Evolutionary conservation across 2,329 filamentous ascomycete genomes (phyloP).

Genomic region (Helminthosporium solani): DNA sequence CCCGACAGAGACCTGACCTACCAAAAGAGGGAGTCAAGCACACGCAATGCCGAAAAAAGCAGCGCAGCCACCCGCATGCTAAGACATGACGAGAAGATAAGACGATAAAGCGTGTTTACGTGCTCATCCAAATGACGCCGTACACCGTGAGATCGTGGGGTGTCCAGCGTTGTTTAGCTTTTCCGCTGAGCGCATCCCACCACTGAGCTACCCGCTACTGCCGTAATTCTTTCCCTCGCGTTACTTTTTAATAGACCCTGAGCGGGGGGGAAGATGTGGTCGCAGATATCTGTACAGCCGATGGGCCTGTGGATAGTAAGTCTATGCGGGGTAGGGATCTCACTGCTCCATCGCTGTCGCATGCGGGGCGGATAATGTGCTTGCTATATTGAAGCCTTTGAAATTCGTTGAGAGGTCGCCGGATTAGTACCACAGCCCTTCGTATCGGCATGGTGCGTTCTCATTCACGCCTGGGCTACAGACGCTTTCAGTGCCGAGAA

Average conservation of each 20-base stretch:
- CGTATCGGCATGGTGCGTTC: too few species aligned
- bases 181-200: not conserved
- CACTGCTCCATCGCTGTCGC: not conserved
- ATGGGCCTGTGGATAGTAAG: too few species aligned
- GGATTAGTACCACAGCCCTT: not conserved
- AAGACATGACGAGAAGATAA: conserved; percentile 20
- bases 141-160: conserved; percentile 1
- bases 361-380: not conserved
- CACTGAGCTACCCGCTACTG: not conserved
- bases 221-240: not conserved
- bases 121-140: conserved; percentile 6
- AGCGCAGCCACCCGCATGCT: conserved; percentile 17
- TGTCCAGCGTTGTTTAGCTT: not conserved
- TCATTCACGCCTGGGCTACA: too few species aligned
- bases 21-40: conserved; percentile 19
- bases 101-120: conserved; percentile 14
- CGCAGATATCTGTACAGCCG: not conserved
- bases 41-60: conserved; percentile 2
- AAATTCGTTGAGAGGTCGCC: not conserved
- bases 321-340: not conserved
- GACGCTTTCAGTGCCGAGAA: too few species aligned
- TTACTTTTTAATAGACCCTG: not conserved
- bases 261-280: not conserved
- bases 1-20: conserved; percentile 15
- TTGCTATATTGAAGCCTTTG: not conserved